Conservation (phyloP, 768 basidiomycete genomes). For the Mycena venus region DNA sequence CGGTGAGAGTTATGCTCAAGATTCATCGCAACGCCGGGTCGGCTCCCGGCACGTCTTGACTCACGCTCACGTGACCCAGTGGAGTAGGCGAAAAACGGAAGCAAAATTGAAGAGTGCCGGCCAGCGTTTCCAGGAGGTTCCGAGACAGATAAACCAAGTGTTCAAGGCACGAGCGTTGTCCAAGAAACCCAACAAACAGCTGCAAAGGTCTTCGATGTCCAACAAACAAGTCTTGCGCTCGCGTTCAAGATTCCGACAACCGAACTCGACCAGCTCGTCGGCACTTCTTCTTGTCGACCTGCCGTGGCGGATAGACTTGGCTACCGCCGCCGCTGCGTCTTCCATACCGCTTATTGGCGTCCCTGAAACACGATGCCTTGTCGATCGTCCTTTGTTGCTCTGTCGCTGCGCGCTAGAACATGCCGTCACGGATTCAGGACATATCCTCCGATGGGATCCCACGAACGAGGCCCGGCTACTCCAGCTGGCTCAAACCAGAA, state of each 20-base stretch:
- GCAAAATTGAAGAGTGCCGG: neutral
- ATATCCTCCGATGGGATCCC: neutral
- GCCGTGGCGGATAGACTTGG: neutral
- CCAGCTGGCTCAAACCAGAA: constrained; percentile 14
- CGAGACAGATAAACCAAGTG: no score
- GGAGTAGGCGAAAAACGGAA: no score
- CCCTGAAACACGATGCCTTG: neutral
- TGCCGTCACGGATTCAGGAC: neutral
- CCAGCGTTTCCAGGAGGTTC: neutral
- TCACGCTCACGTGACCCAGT: constrained; percentile 16
- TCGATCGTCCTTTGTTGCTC: neutral
- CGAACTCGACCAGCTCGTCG: neutral
- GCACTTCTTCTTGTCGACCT: neutral
- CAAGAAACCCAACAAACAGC: no score
- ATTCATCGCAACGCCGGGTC: no score
- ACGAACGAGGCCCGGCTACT: neutral
- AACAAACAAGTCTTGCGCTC: no score
- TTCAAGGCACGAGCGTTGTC: no score
- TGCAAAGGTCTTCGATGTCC: no score
- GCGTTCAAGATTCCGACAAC: no score
- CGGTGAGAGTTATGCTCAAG: constrained; percentile 21
- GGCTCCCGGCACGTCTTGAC: no score
- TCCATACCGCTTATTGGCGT: neutral
- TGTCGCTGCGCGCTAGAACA: neutral
- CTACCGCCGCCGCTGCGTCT: neutral